phyloP scores from a whole-genome alignment of 306 rosid genomes.

The Oxytropis ochrocephala region DNA sequence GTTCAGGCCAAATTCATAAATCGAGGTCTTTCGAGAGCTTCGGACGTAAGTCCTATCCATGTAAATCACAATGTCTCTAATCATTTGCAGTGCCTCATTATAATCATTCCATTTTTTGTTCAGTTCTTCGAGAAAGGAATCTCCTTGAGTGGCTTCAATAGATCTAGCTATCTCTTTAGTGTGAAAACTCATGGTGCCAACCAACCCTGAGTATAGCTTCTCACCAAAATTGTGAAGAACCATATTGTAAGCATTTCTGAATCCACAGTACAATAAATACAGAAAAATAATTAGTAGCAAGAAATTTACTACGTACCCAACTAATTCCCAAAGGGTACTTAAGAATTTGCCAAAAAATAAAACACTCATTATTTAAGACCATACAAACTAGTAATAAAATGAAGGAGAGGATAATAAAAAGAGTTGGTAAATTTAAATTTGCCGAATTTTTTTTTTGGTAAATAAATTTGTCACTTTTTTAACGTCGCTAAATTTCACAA shows the following conservation, averaged over 20 bases:
- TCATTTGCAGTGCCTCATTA: conserved; percentile 69
- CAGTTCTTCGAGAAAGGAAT: conserved; percentile 68
- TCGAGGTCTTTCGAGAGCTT: conserved; percentile 50
- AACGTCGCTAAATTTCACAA: not conserved
- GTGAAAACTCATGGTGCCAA: conserved; percentile 59
- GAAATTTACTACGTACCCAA: not conserved
- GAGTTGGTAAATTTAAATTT: too few species aligned
- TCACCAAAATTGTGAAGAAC: conserved; percentile 89
- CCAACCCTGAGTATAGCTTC: conserved; percentile 72
- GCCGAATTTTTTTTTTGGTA: too few species aligned
- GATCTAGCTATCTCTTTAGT: conserved; percentile 62
- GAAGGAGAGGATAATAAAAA: conserved; percentile 3
- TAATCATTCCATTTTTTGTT: conserved; percentile 80
- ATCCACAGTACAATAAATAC: conserved; percentile 24
- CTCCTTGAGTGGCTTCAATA: conserved; percentile 70
- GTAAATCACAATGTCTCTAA: conserved; percentile 80
- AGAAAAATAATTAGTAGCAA: not conserved
- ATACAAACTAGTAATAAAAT: not conserved
- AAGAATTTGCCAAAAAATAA: too few species aligned
- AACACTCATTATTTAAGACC: not conserved
- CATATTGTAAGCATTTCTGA: conserved; percentile 87
- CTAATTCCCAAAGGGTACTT: too few species aligned
- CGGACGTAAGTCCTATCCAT: conserved; percentile 86
- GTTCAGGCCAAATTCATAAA: conserved; percentile 72
- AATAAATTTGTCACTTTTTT: not conserved